Percentiles rank a stretch among this genome's conserved stretches.
Conservation (phyloP, 1,284 basidiomycete species). For the Schizophyllum commune region DNA sequence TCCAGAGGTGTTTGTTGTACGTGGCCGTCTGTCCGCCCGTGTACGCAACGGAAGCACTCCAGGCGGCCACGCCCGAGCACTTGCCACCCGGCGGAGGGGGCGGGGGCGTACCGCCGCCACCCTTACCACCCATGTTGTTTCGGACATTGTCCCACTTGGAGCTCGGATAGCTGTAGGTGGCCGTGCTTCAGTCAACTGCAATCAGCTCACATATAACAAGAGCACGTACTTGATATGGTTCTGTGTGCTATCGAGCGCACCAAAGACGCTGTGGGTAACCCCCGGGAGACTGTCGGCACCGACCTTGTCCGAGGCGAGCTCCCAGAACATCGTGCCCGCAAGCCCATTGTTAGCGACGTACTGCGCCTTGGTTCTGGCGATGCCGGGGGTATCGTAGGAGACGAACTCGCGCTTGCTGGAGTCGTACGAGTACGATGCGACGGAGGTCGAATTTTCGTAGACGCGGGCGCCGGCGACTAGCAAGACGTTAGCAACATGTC, state of each 20-base stretch:
- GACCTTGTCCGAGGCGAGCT: constrained; percentile 60
- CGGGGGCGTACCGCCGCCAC: constrained; percentile 9
- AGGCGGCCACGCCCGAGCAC: constrained; percentile 45
- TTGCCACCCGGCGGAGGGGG: constrained; percentile 21
- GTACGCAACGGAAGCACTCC: constrained; percentile 41
- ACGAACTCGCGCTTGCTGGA: constrained; percentile 54
- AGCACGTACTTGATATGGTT: constrained; percentile 59
- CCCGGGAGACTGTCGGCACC: constrained; percentile 50
- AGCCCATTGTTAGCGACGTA: constrained; percentile 63
- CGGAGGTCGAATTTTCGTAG: constrained; percentile 63
- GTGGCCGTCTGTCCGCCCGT: constrained; percentile 39
- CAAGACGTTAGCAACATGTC: constrained; percentile 1
- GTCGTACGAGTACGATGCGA: constrained; percentile 79
- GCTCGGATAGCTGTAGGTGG: constrained; percentile 41
- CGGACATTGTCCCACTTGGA: constrained; percentile 66
- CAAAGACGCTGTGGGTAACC: constrained; percentile 38
- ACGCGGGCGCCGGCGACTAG: constrained; percentile 55
- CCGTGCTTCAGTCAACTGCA: neutral
- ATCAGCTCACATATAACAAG: neutral
- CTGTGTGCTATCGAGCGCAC: constrained; percentile 49
- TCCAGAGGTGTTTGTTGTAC: constrained; percentile 42
- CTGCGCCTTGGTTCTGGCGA: constrained; percentile 67
- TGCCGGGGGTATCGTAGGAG: constrained; percentile 76
- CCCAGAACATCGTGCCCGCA: constrained; percentile 81
- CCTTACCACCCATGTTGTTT: constrained; percentile 42